These are phyloP conservation scores for Clausena lansium DNA, from an alignment of 345 rosid genomes.

Conservation along the genomic window DNA sequence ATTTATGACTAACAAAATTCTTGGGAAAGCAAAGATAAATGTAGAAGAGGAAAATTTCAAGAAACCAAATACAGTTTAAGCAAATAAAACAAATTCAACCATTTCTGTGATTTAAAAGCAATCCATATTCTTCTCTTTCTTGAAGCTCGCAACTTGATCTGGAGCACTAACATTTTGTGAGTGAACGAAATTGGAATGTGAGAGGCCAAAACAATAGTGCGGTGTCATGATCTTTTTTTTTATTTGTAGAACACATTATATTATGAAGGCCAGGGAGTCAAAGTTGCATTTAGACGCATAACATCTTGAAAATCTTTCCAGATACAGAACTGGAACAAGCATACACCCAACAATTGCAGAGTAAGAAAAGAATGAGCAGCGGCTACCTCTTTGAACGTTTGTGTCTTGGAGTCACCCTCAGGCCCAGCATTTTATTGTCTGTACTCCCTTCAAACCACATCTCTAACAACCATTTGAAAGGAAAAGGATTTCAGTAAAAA, in stretches of 20 bases:
- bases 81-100: constrained; percentile 10
- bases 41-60: not conserved
- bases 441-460: constrained; percentile 55
- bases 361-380: constrained; percentile 20
- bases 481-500: constrained; percentile 14
- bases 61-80: not conserved
- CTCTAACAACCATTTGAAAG: constrained; percentile 28
- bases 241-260: constrained; percentile 10
- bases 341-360: constrained; percentile 22
- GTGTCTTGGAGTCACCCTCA: constrained; percentile 51
- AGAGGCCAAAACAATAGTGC: constrained; percentile 21
- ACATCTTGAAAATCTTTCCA: constrained; percentile 28
- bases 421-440: constrained; percentile 51
- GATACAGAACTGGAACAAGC: constrained; percentile 21
- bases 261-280: not conserved
- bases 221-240: not conserved
- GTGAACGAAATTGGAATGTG: too few species aligned
- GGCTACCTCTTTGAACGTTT: constrained; percentile 88
- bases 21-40: constrained; percentile 10
- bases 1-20: not conserved
- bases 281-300: constrained; percentile 15
- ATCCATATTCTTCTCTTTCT: constrained; percentile 9
- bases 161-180: constrained; percentile 23
- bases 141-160: constrained; percentile 3
- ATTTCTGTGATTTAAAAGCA: constrained; percentile 6